phyloP scores from a whole-genome alignment of 169 alveolate genomes.

The Plasmodium blacklocki region DNA sequence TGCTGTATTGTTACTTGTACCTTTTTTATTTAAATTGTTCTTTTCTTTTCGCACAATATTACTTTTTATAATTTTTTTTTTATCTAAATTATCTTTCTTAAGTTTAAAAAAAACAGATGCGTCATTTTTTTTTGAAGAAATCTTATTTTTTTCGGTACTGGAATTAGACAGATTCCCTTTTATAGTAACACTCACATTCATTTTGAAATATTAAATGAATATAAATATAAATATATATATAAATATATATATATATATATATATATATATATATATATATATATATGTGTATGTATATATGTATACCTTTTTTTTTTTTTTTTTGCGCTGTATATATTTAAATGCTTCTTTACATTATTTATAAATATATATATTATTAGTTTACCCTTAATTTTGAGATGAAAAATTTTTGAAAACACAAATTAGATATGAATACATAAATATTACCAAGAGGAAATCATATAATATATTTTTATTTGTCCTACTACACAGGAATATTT shows the following conservation, averaged over 20 bases:
- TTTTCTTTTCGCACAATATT: conserved; percentile 2
- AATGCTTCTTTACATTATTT: not conserved
- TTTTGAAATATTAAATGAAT: conserved; percentile 7
- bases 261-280: not conserved
- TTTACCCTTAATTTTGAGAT: too few relatives aligned
- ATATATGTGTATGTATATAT: not conserved
- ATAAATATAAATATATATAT: not conserved
- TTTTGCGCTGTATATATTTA: not conserved
- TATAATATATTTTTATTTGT: too few relatives aligned
- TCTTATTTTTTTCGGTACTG: conserved; percentile 16
- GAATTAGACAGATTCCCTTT: conserved; percentile 23
- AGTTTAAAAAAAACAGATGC: conserved; percentile 9
- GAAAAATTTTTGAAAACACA: too few relatives aligned
- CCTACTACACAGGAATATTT: too few relatives aligned
- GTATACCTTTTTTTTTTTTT: not conserved
- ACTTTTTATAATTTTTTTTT: conserved; percentile 31
- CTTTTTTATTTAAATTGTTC: conserved; percentile 5
- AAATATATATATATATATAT: not conserved
- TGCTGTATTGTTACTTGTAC: conserved; percentile 1
- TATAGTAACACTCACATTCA: conserved; percentile 49
- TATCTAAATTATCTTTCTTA: conserved; percentile 34
- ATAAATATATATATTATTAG: not conserved
- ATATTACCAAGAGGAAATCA: too few relatives aligned
- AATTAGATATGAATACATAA: too few relatives aligned
- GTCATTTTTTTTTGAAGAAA: conserved; percentile 5